Evolutionary conservation across 441 rosid genomes (phyloP), one percentile per base, ranked within the genome.

Genomic region (Melianthus villosus): DNA sequence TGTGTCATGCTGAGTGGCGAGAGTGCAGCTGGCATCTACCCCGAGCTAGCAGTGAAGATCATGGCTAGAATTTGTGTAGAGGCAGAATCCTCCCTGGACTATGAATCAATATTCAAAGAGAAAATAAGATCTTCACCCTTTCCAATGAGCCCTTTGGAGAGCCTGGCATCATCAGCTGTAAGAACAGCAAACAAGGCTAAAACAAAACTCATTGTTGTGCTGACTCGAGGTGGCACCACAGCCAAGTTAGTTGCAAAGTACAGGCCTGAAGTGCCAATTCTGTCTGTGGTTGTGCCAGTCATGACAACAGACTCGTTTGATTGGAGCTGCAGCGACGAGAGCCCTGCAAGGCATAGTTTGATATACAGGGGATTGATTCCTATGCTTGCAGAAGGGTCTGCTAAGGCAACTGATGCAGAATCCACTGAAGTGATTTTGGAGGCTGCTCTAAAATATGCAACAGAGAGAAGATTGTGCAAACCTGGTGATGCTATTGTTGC

Each of bases 1-100:
- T 86, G 97, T 50, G 97, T 86, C 44, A 86, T 86, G 97, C 72
- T 86, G 6, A 82, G 97, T 40, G 97, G 94, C 13, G 97, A 87
- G 54, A 87, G 91, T 0, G 97, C 95, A 25, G 97, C 97, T 22
- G 97, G 97, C 51, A 93, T 91, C 16, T 87, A 83, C 64, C 97
- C 95, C 2, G 95, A 75, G 25, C 69, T 83, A 25, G 86, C 95
- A 16, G 97, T 87, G 12, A 65, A 53, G 28, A 87, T 91, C 35
- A 87, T 87, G 97, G 86, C 95, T 16, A 74, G 58, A 57, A 87
- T 87, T 32, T 87, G 97, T 5, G 19, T 68, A 4, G 95, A 87
- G 71, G 97, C 97, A 12, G 95, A 87, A 47, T 75, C 77, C 67
- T 77, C 86, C 0, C 74, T 82, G 0, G 65, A 87, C 54, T 80